Conservation (phyloP, 305 asterid species). For the Fraxinus latifolia region DNA sequence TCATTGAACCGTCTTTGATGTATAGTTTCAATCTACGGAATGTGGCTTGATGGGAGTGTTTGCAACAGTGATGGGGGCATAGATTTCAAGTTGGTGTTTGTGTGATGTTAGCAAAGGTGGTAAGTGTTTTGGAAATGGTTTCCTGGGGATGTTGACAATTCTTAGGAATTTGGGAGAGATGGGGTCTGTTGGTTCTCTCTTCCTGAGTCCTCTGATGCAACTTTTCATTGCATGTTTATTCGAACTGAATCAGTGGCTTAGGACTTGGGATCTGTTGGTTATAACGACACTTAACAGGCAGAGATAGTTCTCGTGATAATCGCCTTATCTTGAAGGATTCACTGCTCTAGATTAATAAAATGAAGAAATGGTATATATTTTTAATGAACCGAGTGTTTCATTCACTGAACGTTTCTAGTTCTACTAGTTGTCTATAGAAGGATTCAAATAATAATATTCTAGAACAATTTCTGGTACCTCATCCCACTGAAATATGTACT, state of each 20-base stretch:
- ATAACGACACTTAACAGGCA: background rate
- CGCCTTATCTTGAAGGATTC: background rate
- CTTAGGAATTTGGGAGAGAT: background rate
- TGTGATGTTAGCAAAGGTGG: background rate
- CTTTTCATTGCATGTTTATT: background rate
- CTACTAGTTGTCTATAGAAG: background rate
- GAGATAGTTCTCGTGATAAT: background rate
- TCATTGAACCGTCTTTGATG: background rate
- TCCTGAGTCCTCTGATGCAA: background rate
- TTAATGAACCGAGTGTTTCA: background rate
- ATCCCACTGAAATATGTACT: constrained; percentile 8
- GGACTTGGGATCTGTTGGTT: background rate
- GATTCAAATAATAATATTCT: background rate
- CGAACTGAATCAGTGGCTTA: background rate
- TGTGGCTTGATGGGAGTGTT: background rate
- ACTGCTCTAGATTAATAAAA: background rate
- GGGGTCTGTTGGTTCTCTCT: background rate
- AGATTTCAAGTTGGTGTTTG: background rate
- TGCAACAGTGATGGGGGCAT: background rate
- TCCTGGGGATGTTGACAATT: background rate
- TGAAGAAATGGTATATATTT: background rate
- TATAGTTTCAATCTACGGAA: background rate
- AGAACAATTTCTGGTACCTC: constrained; percentile 8
- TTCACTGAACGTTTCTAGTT: background rate
- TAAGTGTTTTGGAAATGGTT: background rate